These are phyloP conservation scores for Sanghuangporus weigelae DNA, from an alignment of 1,284 basidiomycete species.

Conservation along the genomic window DNA sequence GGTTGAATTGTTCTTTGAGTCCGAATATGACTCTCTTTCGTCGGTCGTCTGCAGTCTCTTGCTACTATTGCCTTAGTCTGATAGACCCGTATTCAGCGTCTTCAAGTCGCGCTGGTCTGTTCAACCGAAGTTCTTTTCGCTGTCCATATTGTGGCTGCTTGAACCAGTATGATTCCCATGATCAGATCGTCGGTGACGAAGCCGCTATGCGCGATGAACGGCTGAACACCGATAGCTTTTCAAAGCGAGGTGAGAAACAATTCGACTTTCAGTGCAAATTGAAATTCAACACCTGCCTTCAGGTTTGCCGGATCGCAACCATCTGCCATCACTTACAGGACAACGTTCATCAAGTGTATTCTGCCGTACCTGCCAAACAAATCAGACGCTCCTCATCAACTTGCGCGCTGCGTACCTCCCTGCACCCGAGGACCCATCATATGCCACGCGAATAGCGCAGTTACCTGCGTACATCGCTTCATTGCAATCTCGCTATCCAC, in stretches of 20 bases:
- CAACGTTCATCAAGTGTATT: constrained; percentile 40
- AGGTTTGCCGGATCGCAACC: constrained; percentile 66
- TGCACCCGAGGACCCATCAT: constrained; percentile 59
- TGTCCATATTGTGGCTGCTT: constrained; percentile 65
- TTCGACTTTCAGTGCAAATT: neutral
- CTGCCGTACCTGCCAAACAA: constrained; percentile 85
- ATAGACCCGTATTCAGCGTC: constrained; percentile 7
- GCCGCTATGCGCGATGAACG: constrained; percentile 83
- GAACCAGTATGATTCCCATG: constrained; percentile 65
- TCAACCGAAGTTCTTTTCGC: constrained; percentile 41
- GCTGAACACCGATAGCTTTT: constrained; percentile 67
- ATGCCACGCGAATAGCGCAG: constrained; percentile 51
- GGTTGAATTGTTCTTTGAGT: neutral
- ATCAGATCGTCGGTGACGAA: constrained; percentile 76
- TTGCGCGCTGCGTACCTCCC: constrained; percentile 87
- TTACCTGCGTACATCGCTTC: constrained; percentile 70
- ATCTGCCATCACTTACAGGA: constrained; percentile 54
- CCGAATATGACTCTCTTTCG: constrained; percentile 29
- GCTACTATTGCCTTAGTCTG: constrained; percentile 62
- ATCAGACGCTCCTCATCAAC: constrained; percentile 82
- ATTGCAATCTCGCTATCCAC: constrained; percentile 78
- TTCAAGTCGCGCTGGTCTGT: constrained; percentile 27
- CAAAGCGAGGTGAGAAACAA: constrained; percentile 57
- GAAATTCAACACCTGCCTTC: neutral
- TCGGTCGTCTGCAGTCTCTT: constrained; percentile 36